A percentile compares a stretch with the other conserved stretches of the same genome.
Conservation (phyloP, 495 filamentous ascomycete species). For the Talaromyces ruber region DNA sequence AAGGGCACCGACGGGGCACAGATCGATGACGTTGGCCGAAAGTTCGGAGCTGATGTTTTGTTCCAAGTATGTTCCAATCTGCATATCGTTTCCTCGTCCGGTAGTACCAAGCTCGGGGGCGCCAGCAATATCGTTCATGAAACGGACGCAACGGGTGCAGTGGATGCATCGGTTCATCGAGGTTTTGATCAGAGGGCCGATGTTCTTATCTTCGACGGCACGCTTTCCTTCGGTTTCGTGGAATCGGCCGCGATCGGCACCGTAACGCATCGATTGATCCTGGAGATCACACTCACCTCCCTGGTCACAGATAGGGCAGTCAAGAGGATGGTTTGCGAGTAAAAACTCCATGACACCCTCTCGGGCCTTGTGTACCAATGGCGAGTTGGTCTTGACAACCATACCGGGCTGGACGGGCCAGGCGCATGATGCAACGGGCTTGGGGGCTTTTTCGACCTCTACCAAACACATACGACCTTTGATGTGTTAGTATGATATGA, state of each 20-base stretch:
- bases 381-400: slow-evolving; percentile 97
- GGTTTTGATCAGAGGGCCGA: slow-evolving; percentile 96
- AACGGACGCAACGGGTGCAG: slow-evolving; percentile 94
- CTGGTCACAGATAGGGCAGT: slow-evolving; percentile 97
- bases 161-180: slow-evolving; percentile 99
- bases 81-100: slow-evolving; percentile 91
- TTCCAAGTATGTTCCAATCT: slow-evolving; percentile 97
- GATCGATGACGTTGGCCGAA: slow-evolving; percentile 94
- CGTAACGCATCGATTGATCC: slow-evolving; percentile 98
- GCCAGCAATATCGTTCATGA: slow-evolving; percentile 94
- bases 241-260: slow-evolving; percentile 90
- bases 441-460: slow-evolving; percentile 90
- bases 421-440: slow-evolving; percentile 95
- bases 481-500: neutral
- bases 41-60: slow-evolving; percentile 84
- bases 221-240: slow-evolving; percentile 93
- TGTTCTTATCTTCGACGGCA: slow-evolving; percentile 98
- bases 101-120: slow-evolving; percentile 90
- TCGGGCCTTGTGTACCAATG: slow-evolving; percentile 89
- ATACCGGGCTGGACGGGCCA: slow-evolving; percentile 98
- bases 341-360: slow-evolving; percentile 99
- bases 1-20: slow-evolving; percentile 93
- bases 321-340: slow-evolving; percentile 91
- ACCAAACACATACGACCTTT: slow-evolving; percentile 90
- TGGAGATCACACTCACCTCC: slow-evolving; percentile 98